phyloP scores from a whole-genome alignment of 2,329 filamentous ascomycete genomes.

The Madurella mycetomatis region DNA sequence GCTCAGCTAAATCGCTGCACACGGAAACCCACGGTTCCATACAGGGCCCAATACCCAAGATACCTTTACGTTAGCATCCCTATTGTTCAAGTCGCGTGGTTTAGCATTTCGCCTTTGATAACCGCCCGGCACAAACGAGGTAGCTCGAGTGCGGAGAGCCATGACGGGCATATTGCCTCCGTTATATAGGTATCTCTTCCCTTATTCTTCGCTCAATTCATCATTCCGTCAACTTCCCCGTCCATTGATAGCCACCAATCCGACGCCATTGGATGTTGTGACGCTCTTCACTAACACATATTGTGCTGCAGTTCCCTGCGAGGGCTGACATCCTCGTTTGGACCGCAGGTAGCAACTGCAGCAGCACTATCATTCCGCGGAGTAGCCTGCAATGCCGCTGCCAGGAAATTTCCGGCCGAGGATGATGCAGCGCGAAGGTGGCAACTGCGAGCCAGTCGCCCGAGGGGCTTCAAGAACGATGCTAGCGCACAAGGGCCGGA shows the following conservation, averaged over 20 bases:
- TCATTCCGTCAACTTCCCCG: no score
- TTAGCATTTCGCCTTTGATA: no score
- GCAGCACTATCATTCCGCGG: background rate
- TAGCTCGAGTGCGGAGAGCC: background rate
- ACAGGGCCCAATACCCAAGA: no score
- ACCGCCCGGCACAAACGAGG: background rate
- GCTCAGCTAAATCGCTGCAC: no score
- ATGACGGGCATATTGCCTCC: background rate
- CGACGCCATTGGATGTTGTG: no score
- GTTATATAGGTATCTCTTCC: background rate
- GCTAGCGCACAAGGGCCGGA: conserved; percentile 4
- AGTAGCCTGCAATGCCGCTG: background rate
- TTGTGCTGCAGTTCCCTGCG: background rate
- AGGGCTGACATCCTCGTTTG: background rate
- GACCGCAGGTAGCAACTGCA: background rate
- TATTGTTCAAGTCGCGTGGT: no score
- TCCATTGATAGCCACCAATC: no score
- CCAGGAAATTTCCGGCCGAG: background rate
- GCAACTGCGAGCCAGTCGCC: background rate
- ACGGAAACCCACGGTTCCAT: no score
- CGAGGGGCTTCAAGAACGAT: conserved; percentile 8
- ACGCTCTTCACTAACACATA: background rate
- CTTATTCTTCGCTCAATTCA: no score
- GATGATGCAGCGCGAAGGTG: conserved; percentile 3
- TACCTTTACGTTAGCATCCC: no score